A percentile compares a stretch with the other conserved stretches of the same genome.
phyloP scores from a whole-genome alignment of 176 grass and related monocot genomes.

The Thalia dealbata region DNA sequence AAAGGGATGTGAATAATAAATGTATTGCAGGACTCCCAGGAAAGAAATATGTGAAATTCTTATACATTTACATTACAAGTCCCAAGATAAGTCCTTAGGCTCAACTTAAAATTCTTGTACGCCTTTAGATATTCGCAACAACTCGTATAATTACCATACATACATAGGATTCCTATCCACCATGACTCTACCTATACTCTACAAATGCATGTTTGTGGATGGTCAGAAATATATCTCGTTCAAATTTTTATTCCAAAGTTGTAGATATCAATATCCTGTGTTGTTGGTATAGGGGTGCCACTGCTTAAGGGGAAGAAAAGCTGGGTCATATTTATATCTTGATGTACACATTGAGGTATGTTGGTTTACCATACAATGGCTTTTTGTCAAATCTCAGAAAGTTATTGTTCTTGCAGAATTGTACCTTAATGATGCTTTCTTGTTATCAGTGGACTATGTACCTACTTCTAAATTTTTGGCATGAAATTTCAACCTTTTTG shows the following conservation, averaged over 20 bases:
- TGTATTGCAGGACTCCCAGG: too few species aligned
- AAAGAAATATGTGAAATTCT: too few species aligned
- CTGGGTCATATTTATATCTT: conserved; percentile 84
- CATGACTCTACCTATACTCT: neutral
- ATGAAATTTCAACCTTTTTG: too few species aligned
- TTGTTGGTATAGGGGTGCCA: conserved; percentile 65
- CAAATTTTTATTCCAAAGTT: neutral
- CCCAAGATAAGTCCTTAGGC: too few species aligned
- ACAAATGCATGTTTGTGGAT: neutral
- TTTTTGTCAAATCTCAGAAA: neutral
- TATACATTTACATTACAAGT: too few species aligned
- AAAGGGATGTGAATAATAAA: too few species aligned
- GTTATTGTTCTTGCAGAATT: neutral
- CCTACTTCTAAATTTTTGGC: neutral
- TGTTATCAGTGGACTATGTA: too few species aligned
- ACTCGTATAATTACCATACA: too few species aligned
- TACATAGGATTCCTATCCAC: too few species aligned
- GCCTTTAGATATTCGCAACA: too few species aligned
- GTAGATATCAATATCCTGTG: neutral
- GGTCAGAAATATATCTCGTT: neutral
- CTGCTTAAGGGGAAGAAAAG: conserved; percentile 87
- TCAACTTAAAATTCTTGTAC: too few species aligned
- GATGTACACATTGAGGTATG: conserved; percentile 96
- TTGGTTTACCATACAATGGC: conserved; percentile 12
- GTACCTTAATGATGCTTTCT: neutral